A percentile compares a stretch with the other conserved stretches of the same genome.
Conservation (phyloP, 1,139 yeast genomes). For the Torulaspora globosa region DNA sequence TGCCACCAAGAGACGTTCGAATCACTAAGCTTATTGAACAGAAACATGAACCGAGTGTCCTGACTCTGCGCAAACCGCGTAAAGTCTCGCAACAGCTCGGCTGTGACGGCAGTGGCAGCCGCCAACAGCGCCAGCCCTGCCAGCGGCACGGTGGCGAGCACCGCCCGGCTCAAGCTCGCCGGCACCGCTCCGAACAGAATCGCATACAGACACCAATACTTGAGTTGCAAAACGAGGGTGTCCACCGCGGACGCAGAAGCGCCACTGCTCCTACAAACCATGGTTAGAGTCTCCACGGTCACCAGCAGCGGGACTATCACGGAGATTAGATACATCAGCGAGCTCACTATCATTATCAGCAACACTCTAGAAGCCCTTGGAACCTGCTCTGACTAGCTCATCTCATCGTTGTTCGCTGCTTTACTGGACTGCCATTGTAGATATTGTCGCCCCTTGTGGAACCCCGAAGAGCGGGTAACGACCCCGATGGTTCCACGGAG, state of each 20-base stretch:
- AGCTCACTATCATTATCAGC: constrained; percentile 9
- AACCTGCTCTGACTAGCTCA: neutral
- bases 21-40: constrained; percentile 14
- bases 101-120: constrained; percentile 11
- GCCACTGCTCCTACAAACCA: constrained; percentile 5
- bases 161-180: constrained; percentile 3
- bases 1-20: constrained; percentile 15
- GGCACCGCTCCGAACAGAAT: constrained; percentile 13
- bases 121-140: constrained; percentile 9
- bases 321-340: constrained; percentile 12
- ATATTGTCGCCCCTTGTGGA: too few species aligned
- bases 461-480: neutral
- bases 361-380: neutral
- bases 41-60: constrained; percentile 13
- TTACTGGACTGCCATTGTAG: neutral
- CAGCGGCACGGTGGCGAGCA: constrained; percentile 11
- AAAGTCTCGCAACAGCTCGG: constrained; percentile 14
- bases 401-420: neutral
- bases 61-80: constrained; percentile 13
- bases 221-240: constrained; percentile 10
- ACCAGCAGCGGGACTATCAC: constrained; percentile 22
- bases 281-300: constrained; percentile 21
- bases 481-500: too few species aligned
- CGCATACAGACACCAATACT: constrained; percentile 15
- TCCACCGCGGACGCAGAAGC: neutral